Evolutionary conservation across 2,329 filamentous ascomycete species (phyloP).

Genomic region (Phaeomoniella chlamydospora): DNA sequence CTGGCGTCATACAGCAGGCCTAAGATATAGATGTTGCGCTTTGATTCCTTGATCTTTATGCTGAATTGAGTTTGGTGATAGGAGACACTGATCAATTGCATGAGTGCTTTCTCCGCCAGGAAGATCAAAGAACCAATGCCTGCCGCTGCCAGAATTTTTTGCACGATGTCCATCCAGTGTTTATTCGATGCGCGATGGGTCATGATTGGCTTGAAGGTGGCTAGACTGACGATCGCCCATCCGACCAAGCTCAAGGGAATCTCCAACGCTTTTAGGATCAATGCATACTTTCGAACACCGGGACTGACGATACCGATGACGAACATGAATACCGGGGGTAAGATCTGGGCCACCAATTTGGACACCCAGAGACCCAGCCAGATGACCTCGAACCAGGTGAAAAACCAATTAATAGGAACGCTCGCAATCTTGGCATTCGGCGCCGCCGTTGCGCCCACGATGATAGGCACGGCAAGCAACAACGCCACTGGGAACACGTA

Average conservation of each 20-base stretch:
- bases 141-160: conserved; percentile 43
- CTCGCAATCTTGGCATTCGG: conserved; percentile 35
- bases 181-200: conserved; percentile 15
- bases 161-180: conserved; percentile 39
- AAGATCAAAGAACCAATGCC: conserved; percentile 43
- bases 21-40: conserved; percentile 69
- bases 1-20: conserved; percentile 84
- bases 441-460: conserved; percentile 41
- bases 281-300: conserved; percentile 48
- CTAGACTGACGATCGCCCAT: conserved; percentile 44
- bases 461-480: conserved; percentile 47
- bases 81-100: conserved; percentile 53
- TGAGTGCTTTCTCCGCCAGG: conserved; percentile 42
- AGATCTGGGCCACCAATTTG: conserved; percentile 43
- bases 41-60: conserved; percentile 69
- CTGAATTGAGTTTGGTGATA: conserved; percentile 56
- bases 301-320: conserved; percentile 49
- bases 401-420: conserved; percentile 45
- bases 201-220: conserved; percentile 41
- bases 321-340: conserved; percentile 46
- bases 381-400: conserved; percentile 50
- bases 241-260: conserved; percentile 46
- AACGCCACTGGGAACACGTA: conserved; percentile 45
- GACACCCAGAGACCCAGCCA: conserved; percentile 50
- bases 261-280: conserved; percentile 42